Evolutionary conservation across 345 rosid genomes (phyloP).

Genomic region (Reutealis trisperma): DNA sequence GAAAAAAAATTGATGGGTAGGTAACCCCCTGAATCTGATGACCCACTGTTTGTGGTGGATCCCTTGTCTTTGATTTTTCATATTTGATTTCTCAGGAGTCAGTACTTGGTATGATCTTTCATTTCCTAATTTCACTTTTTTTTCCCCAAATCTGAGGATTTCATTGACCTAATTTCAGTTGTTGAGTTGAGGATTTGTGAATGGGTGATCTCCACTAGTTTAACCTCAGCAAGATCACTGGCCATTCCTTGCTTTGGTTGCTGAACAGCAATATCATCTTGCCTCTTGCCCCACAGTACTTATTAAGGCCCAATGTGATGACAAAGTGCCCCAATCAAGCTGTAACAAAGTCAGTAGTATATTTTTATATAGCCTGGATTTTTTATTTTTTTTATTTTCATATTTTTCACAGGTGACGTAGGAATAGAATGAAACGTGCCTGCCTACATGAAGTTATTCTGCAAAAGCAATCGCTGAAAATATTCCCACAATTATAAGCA

Average conservation of each 20-base stretch:
- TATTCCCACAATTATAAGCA: constrained; percentile 35
- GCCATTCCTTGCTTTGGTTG: constrained; percentile 6
- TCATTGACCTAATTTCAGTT: no score
- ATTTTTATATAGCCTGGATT: no score
- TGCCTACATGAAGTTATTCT: constrained; percentile 44
- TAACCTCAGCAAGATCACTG: neutral
- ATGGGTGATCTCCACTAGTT: neutral
- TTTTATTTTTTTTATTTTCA: no score
- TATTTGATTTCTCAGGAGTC: no score
- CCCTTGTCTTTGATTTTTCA: neutral
- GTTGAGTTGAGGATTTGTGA: no score
- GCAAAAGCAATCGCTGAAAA: constrained; percentile 48
- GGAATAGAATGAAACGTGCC: constrained; percentile 13
- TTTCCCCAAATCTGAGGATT: no score
- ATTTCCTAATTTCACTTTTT: no score
- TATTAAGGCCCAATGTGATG: constrained; percentile 40
- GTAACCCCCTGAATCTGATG: neutral
- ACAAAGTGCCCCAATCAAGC: constrained; percentile 35
- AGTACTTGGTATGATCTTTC: no score
- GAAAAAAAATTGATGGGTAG: neutral
- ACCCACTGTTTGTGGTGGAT: neutral
- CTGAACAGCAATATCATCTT: constrained; percentile 8
- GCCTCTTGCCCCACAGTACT: constrained; percentile 43
- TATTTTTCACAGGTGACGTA: no score
- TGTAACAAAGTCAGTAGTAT: constrained; percentile 10